Evolutionary conservation across 225 moss, liverwort and hornwort genomes (phyloP).

Genomic region (Anthoceros angustus): DNA sequence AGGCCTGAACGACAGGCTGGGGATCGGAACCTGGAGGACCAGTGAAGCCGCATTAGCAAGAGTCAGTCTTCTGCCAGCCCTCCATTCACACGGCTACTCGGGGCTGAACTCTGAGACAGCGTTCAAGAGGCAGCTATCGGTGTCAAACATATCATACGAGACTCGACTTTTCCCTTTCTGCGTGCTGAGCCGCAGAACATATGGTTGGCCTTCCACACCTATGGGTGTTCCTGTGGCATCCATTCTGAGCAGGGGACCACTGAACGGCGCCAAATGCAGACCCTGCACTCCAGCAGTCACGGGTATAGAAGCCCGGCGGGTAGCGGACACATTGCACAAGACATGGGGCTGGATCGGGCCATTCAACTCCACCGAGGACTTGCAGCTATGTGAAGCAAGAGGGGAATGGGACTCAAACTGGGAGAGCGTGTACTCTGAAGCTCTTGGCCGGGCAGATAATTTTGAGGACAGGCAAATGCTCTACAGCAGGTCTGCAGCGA

Average conservation of each 20-base stretch:
- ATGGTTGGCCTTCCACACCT: constrained; percentile 29
- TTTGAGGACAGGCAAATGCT: neutral
- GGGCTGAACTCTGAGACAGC: constrained; percentile 63
- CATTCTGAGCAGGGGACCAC: constrained; percentile 7
- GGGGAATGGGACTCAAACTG: neutral
- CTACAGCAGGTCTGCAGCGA: neutral
- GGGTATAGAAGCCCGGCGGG: neutral
- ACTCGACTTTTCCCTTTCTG: constrained; percentile 52
- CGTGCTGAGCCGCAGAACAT: constrained; percentile 48
- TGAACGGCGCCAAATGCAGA: constrained; percentile 1
- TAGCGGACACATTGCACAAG: neutral
- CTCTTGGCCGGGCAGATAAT: neutral
- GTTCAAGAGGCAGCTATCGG: constrained; percentile 46
- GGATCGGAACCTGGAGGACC: constrained; percentile 40
- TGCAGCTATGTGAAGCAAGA: neutral
- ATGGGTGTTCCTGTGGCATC: constrained; percentile 59
- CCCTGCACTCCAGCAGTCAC: neutral
- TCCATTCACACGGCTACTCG: constrained; percentile 33
- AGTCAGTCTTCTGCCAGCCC: constrained; percentile 42
- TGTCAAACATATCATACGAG: constrained; percentile 20
- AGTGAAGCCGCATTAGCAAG: constrained; percentile 54
- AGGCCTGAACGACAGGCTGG: constrained; percentile 83
- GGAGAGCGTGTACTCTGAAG: neutral
- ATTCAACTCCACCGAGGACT: neutral
- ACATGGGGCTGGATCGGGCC: neutral